Percentiles rank a stretch among this genome's conserved stretches.
These are phyloP conservation scores for Beauveria medogensis DNA, from an alignment of 2,329 filamentous ascomycete genomes.

Conservation along the genomic window DNA sequence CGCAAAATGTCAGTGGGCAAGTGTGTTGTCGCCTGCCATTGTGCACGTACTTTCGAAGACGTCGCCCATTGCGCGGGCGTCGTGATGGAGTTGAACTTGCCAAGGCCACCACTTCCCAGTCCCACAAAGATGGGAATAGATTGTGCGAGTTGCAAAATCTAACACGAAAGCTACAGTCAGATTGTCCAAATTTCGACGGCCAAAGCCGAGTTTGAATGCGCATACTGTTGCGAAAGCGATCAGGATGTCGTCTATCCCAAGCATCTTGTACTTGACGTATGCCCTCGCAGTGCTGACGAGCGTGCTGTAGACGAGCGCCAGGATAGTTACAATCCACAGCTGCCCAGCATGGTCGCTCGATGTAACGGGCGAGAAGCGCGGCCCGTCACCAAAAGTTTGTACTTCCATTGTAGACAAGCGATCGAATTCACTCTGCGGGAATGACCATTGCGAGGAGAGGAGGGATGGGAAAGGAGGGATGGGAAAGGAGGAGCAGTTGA, in stretches of 20 bases:
- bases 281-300: constrained; percentile 3
- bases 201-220: no score
- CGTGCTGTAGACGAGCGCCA: constrained; percentile 13
- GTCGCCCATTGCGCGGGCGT: constrained; percentile 7
- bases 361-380: constrained; percentile 14
- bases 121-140: constrained; percentile 11
- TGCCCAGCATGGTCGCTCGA: constrained; percentile 15
- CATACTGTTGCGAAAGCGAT: constrained; percentile 10
- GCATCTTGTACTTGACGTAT: constrained; percentile 15
- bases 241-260: constrained; percentile 14
- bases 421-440: background rate
- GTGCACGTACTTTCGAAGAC: background rate
- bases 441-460: background rate
- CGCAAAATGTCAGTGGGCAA: background rate
- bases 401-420: background rate
- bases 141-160: constrained; percentile 12
- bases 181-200: background rate
- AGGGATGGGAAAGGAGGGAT: background rate
- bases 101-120: constrained; percentile 9
- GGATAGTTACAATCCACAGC: constrained; percentile 15
- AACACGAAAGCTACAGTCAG: background rate
- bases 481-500: background rate
- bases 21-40: background rate
- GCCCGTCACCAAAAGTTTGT: background rate
- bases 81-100: constrained; percentile 14